Evolutionary conservation across 1,284 basidiomycete species (phyloP).

Genomic region (Malassezia japonica): DNA sequence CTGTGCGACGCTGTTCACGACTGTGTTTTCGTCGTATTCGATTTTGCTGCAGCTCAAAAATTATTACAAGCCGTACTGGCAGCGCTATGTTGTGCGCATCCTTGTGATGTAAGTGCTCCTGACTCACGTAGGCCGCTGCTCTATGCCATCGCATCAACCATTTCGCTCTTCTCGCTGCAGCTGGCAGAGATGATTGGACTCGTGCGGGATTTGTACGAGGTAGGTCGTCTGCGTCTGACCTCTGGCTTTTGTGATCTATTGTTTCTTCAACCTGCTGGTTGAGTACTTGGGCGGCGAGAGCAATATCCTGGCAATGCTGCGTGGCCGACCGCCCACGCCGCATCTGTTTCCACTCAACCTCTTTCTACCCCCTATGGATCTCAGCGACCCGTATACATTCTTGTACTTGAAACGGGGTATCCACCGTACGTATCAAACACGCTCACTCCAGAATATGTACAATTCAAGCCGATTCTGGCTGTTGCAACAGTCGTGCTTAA

Average conservation of each 20-base stretch:
- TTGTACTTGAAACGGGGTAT: constrained; percentile 89
- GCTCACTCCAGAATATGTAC: constrained; percentile 71
- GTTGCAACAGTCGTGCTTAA: constrained; percentile 76
- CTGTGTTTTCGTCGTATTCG: constrained; percentile 67
- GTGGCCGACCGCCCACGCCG: constrained; percentile 74
- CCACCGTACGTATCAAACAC: constrained; percentile 63
- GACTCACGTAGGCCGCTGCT: constrained; percentile 59
- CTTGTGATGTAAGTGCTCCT: constrained; percentile 66
- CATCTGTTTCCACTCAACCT: constrained; percentile 70
- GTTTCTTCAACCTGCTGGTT: constrained; percentile 49
- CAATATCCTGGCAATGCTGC: constrained; percentile 76
- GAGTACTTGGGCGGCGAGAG: constrained; percentile 83
- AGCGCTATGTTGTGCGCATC: constrained; percentile 83
- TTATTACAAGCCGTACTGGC: constrained; percentile 44
- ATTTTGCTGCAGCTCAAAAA: constrained; percentile 75
- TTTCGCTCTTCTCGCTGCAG: constrained; percentile 85
- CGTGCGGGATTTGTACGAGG: constrained; percentile 85
- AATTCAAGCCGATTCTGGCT: constrained; percentile 85
- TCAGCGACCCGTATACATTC: constrained; percentile 64
- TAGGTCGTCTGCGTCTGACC: background rate
- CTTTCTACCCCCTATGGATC: constrained; percentile 36
- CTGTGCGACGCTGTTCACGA: constrained; percentile 57
- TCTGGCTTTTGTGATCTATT: constrained; percentile 93
- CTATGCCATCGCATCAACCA: constrained; percentile 80
- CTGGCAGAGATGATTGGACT: constrained; percentile 94